These are phyloP conservation scores for Candida michaelii DNA, from an alignment of 805 yeast species.

Conservation along the genomic window DNA sequence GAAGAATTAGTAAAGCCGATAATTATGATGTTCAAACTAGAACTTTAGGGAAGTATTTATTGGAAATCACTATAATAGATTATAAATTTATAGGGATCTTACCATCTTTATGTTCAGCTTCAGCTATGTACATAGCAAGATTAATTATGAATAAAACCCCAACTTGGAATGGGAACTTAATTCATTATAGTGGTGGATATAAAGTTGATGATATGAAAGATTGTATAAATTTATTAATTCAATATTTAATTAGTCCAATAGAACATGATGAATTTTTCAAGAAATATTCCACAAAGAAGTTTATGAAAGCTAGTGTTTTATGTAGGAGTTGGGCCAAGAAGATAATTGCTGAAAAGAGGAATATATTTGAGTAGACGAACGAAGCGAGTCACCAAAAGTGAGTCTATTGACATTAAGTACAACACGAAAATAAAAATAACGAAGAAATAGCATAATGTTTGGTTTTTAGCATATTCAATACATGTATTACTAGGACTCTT, in stretches of 20 bases:
- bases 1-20: constrained; percentile 89
- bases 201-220: constrained; percentile 69
- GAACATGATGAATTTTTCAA: constrained; percentile 90
- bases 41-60: constrained; percentile 78
- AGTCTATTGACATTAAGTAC: no score
- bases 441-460: constrained; percentile 6
- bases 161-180: constrained; percentile 83
- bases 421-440: no score
- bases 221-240: constrained; percentile 70
- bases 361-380: constrained; percentile 28
- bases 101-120: constrained; percentile 83
- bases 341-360: constrained; percentile 46
- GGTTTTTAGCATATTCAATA: constrained; percentile 11
- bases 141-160: constrained; percentile 62
- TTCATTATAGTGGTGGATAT: constrained; percentile 91
- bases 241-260: constrained; percentile 76
- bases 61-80: constrained; percentile 77
- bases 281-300: constrained; percentile 87
- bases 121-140: constrained; percentile 83
- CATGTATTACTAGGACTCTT: constrained; percentile 6
- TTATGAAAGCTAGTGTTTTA: constrained; percentile 78
- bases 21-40: constrained; percentile 82
- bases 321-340: constrained; percentile 84
- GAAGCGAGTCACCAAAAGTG: no score
- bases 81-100: constrained; percentile 67